Percentiles rank a stretch among this genome's conserved stretches.
These are phyloP conservation scores for Acanthamoeba royreba DNA, from an alignment of 208 protist genomes.

Conservation along the genomic window DNA sequence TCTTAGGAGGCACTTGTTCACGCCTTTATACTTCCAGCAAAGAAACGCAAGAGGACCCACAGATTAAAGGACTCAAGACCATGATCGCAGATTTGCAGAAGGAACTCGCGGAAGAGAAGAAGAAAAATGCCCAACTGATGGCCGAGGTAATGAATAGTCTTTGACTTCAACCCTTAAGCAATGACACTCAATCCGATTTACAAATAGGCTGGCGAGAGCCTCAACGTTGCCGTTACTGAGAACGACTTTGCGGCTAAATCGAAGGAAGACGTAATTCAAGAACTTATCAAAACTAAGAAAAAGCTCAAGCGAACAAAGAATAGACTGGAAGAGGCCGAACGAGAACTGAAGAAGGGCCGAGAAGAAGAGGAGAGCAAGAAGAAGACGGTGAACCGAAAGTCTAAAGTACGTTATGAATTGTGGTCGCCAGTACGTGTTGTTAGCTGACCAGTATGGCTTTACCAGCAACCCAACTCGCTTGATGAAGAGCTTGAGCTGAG, in stretches of 20 bases:
- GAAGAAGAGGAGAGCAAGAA: not conserved
- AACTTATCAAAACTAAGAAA: not conserved
- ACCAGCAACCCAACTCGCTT: not conserved
- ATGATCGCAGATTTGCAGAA: conserved; percentile 9
- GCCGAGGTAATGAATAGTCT: not conserved
- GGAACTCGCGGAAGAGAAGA: conserved; percentile 23
- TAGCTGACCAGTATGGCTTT: not conserved
- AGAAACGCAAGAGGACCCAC: not conserved
- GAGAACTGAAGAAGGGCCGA: not conserved
- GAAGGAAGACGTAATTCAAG: not conserved
- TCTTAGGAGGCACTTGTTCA: not conserved
- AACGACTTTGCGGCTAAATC: not conserved
- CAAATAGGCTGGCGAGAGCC: not conserved
- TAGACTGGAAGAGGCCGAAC: not conserved
- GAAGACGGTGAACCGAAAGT: not conserved
- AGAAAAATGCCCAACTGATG: not conserved
- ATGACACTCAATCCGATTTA: not conserved
- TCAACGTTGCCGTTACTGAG: not conserved
- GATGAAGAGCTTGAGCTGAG: not conserved
- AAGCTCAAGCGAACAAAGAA: not conserved
- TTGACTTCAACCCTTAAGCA: not conserved
- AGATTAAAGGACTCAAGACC: not conserved
- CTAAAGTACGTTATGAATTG: not conserved
- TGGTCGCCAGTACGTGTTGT: not conserved
- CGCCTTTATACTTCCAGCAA: not conserved